phyloP scores from a whole-genome alignment of 257 asterid genomes.

The Plantago major region DNA sequence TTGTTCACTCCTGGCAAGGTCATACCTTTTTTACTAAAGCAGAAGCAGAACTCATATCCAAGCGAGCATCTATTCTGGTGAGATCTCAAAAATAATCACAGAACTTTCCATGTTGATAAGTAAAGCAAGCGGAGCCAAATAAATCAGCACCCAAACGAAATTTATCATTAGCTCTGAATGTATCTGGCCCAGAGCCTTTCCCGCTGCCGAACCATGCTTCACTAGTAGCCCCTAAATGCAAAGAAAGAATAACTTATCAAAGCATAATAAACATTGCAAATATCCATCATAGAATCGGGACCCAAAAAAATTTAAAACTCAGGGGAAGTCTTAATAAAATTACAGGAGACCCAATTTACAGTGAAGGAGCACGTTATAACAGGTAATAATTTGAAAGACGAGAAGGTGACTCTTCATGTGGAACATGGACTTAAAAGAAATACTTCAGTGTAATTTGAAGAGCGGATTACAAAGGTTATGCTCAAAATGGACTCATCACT shows the following conservation, averaged over 20 bases:
- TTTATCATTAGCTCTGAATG: constrained; percentile 30
- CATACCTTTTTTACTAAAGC: constrained; percentile 40
- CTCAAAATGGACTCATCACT: too few species aligned
- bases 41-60: constrained; percentile 67
- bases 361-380: too few species aligned
- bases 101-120: constrained; percentile 79
- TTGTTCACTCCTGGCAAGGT: constrained; percentile 29
- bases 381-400: too few species aligned
- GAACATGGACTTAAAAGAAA: too few species aligned
- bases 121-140: constrained; percentile 66
- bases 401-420: too few species aligned
- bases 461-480: too few species aligned
- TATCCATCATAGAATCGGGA: neutral
- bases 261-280: constrained; percentile 1
- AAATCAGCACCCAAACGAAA: constrained; percentile 57
- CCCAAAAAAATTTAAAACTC: too few species aligned
- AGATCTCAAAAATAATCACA: constrained; percentile 56
- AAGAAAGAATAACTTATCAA: constrained; percentile 1
- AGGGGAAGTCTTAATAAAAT: too few species aligned
- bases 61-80: constrained; percentile 79
- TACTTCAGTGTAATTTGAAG: too few species aligned
- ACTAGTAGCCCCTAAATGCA: constrained; percentile 58
- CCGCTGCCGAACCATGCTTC: constrained; percentile 60
- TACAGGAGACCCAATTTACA: too few species aligned
- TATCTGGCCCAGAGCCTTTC: constrained; percentile 23